A percentile compares a stretch with the other conserved stretches of the same genome.
phyloP scores from a whole-genome alignment of 352 stramenopile species.

The Pythium brassicae region DNA sequence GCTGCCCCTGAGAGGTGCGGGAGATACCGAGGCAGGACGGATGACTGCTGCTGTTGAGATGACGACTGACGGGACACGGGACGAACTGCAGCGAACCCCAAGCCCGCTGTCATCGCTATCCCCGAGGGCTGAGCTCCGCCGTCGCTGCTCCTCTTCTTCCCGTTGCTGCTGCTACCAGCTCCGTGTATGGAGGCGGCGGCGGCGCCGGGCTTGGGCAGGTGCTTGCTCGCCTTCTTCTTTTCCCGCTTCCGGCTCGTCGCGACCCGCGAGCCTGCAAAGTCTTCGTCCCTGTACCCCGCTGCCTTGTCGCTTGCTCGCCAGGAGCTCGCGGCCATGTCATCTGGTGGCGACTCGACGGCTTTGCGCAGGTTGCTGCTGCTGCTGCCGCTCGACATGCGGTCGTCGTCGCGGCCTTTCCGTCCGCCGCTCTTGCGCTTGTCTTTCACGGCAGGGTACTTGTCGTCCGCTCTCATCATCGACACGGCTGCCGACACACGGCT shows the following conservation, averaged over 20 bases:
- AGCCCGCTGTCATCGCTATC: constrained; percentile 14
- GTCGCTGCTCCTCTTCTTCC: constrained; percentile 31
- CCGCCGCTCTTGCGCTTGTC: constrained; percentile 41
- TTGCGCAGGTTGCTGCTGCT: constrained; percentile 36
- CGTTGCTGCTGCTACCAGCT: constrained; percentile 4
- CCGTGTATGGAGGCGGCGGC: constrained; percentile 16
- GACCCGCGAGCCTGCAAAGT: constrained; percentile 16
- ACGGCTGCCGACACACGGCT: constrained; percentile 11
- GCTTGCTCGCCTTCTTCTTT: constrained; percentile 37
- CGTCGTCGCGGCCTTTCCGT: constrained; percentile 32
- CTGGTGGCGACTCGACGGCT: constrained; percentile 18
- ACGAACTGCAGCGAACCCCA: constrained; percentile 31
- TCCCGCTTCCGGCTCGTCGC: constrained; percentile 27
- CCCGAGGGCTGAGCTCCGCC: constrained; percentile 5
- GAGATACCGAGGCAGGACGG: constrained; percentile 30
- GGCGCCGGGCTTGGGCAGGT: constrained; percentile 27
- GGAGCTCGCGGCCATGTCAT: constrained; percentile 16
- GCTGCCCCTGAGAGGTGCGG: constrained; percentile 30
- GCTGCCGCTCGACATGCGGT: constrained; percentile 19
- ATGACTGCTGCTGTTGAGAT: constrained; percentile 23
- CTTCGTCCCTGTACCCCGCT: constrained; percentile 29
- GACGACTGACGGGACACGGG: constrained; percentile 41
- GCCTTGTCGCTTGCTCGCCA: constrained; percentile 12
- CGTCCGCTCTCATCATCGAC: constrained; percentile 20
- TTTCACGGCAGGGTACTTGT: constrained; percentile 27